Percentiles rank a stretch among this genome's conserved stretches.
Evolutionary conservation across 2,329 filamentous ascomycete species (phyloP).

Genomic region (Colletotrichum musae): DNA sequence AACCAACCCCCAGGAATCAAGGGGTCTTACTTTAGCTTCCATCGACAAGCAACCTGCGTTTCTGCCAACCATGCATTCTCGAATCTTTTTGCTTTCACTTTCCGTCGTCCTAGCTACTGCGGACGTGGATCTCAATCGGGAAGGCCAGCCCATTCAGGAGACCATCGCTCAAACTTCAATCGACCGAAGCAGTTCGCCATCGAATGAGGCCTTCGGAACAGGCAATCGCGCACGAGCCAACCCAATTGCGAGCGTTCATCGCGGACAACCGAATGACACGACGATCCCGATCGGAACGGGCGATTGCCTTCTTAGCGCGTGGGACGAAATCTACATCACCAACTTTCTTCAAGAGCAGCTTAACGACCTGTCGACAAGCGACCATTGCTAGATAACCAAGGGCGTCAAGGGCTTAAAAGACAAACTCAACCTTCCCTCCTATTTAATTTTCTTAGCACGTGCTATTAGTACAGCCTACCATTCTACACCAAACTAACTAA

Average conservation of each 20-base stretch:
- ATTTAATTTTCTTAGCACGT: too few species aligned
- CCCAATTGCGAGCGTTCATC: background rate
- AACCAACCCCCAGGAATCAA: background rate
- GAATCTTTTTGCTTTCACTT: background rate
- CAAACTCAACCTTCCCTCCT: too few species aligned
- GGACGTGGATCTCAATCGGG: background rate
- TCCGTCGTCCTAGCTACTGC: background rate
- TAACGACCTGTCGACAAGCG: slow-evolving; percentile 8
- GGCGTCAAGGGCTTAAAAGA: slow-evolving; percentile 28
- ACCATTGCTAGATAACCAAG: slow-evolving; percentile 38
- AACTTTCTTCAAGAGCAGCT: slow-evolving; percentile 35
- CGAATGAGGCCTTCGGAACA: background rate
- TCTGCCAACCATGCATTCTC: slow-evolving; percentile 16
- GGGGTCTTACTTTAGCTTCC: background rate
- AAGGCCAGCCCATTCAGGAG: background rate
- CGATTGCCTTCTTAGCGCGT: slow-evolving; percentile 12
- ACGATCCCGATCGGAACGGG: background rate
- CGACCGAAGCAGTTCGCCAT: too few species aligned
- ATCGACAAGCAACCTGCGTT: background rate
- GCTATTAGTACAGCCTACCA: too few species aligned
- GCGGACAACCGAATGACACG: slow-evolving; percentile 15
- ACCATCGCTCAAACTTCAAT: background rate
- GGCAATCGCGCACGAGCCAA: background rate
- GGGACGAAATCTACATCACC: slow-evolving; percentile 34
- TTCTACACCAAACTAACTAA: too few species aligned